phyloP scores from a whole-genome alignment of 140 eudicot genomes.

The Ambrosia hybrid region DNA sequence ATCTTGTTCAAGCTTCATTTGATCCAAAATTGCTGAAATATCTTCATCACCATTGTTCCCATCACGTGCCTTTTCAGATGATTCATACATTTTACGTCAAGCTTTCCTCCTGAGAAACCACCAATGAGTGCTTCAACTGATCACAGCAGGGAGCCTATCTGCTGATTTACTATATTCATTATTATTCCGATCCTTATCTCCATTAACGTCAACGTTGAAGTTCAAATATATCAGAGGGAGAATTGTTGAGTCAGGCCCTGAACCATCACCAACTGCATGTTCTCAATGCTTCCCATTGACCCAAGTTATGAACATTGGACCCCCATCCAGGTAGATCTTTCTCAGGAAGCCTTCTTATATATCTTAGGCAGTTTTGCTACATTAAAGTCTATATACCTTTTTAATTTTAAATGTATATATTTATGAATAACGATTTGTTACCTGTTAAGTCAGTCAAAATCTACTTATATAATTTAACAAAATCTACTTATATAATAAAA shows the following conservation, averaged over 20 bases:
- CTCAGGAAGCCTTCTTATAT: constrained; percentile 22
- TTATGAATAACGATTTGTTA: too few relatives aligned
- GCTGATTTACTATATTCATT: constrained; percentile 51
- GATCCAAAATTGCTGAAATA: constrained; percentile 49
- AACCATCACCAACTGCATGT: constrained; percentile 47
- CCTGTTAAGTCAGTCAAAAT: too few relatives aligned
- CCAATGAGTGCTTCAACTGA: constrained; percentile 84
- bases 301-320: constrained; percentile 81
- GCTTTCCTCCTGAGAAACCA: constrained; percentile 50
- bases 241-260: constrained; percentile 58
- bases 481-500: too few relatives aligned
- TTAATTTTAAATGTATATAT: too few relatives aligned
- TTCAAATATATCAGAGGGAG: constrained; percentile 72
- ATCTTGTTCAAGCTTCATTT: constrained; percentile 63
- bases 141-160: constrained; percentile 91
- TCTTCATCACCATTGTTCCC: constrained; percentile 39
- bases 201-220: constrained; percentile 40
- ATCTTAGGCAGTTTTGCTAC: too few relatives aligned
- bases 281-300: constrained; percentile 47
- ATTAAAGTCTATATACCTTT: too few relatives aligned
- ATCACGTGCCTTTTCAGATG: constrained; percentile 39
- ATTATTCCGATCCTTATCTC: constrained; percentile 35
- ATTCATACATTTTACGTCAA: constrained; percentile 63
- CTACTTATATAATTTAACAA: too few relatives aligned
- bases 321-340: constrained; percentile 99